Conservation (phyloP, 768 basidiomycete species). For the Daedaleopsis sinensis region DNA sequence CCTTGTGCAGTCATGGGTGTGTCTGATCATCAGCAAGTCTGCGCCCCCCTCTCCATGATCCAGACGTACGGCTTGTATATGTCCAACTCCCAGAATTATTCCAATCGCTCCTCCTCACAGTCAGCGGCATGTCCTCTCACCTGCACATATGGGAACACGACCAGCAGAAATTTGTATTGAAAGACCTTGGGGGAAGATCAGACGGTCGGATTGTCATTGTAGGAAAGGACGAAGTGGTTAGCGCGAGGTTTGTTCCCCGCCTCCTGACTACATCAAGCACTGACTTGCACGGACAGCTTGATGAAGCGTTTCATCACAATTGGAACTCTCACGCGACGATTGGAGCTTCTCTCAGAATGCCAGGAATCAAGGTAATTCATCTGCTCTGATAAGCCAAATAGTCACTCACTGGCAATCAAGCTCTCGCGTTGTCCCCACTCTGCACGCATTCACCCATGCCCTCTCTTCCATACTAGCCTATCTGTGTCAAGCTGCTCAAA, state of each 20-base stretch:
- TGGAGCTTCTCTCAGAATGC: slow-evolving; percentile 55
- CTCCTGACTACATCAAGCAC: not conserved
- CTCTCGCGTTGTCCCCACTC: slow-evolving; percentile 33
- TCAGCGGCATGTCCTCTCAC: slow-evolving; percentile 69
- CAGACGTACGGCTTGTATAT: slow-evolving; percentile 42
- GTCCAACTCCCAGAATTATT: slow-evolving; percentile 53
- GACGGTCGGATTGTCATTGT: no score
- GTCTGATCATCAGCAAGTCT: slow-evolving; percentile 41
- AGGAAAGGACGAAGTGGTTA: slow-evolving; percentile 41
- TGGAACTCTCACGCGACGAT: slow-evolving; percentile 66
- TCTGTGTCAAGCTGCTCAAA: slow-evolving; percentile 40
- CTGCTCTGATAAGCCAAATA: not conserved
- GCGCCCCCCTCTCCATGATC: slow-evolving; percentile 46
- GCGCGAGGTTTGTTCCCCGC: slow-evolving; percentile 49
- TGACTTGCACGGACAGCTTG: slow-evolving; percentile 42
- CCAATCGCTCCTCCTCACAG: slow-evolving; percentile 53
- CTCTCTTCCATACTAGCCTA: slow-evolving; percentile 57
- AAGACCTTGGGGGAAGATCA: slow-evolving; percentile 53
- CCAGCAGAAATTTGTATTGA: slow-evolving; percentile 59
- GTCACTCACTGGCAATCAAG: not conserved
- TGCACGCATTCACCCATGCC: slow-evolving; percentile 69
- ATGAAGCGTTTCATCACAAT: slow-evolving; percentile 65
- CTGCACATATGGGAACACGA: slow-evolving; percentile 64
- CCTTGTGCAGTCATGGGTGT: not conserved
- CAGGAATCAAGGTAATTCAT: slow-evolving; percentile 52